Percentiles rank a stretch among this genome's conserved stretches.
These are phyloP conservation scores for Aureobasidium pullulans DNA, from an alignment of 2,329 filamentous ascomycete species.

Conservation along the genomic window DNA sequence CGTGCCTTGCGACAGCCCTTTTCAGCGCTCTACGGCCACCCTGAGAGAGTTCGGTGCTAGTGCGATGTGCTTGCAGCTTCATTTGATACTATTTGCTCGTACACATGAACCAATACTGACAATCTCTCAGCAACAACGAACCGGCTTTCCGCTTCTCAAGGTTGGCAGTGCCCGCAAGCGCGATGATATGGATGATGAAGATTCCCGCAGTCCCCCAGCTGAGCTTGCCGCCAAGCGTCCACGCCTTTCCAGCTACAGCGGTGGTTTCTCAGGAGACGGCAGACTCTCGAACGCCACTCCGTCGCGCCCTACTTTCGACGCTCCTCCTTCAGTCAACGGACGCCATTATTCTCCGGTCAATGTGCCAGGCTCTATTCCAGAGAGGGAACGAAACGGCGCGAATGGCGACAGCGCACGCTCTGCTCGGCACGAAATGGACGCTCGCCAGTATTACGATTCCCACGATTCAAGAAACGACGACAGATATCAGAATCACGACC, in stretches of 20 bases:
- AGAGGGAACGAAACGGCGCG: not conserved
- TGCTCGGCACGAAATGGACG: not conserved
- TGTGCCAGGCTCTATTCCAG: not conserved
- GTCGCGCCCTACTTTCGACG: not conserved
- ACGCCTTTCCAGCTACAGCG: conserved; percentile 3
- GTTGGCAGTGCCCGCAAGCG: not conserved
- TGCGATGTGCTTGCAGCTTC: too few species aligned
- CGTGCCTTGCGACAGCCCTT: too few species aligned
- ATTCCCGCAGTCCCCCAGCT: not conserved
- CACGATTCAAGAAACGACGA: not conserved
- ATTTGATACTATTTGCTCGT: not conserved
- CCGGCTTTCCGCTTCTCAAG: not conserved
- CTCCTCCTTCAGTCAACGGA: not conserved
- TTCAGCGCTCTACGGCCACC: too few species aligned
- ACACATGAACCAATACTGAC: not conserved
- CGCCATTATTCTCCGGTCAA: not conserved
- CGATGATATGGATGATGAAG: conserved; percentile 7
- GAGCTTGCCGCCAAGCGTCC: conserved; percentile 7
- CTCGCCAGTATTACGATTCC: conserved; percentile 3
- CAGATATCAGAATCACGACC: conserved; percentile 2
- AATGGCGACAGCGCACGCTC: conserved; percentile 1
- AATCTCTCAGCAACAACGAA: conserved; percentile 3
- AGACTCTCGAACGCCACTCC: not conserved
- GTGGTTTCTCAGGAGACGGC: not conserved
- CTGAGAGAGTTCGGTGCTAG: too few species aligned